Conservation (phyloP, 176 grass and related monocot species). For the Saccharum spontaneum region DNA sequence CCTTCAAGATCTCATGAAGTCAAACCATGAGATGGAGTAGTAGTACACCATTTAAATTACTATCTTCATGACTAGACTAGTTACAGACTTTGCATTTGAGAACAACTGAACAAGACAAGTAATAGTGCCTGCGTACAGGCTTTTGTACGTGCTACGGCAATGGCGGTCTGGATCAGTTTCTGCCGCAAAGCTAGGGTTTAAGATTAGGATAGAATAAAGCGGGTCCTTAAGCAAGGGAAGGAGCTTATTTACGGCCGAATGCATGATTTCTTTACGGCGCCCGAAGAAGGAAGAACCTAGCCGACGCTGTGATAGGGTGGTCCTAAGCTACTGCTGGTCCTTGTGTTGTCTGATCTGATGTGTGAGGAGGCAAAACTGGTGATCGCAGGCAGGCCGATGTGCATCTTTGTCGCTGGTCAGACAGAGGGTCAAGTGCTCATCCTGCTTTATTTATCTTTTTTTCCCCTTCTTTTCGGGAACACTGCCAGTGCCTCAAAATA, state of each 20-base stretch:
- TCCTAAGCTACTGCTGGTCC: constrained; percentile 27
- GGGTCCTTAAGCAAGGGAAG: neutral
- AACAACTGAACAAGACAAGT: constrained; percentile 18
- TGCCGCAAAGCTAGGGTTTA: constrained; percentile 29
- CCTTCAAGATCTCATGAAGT: too few relatives aligned
- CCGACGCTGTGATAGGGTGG: constrained; percentile 19
- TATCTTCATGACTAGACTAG: neutral
- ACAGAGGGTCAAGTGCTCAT: constrained; percentile 37
- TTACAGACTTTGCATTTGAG: neutral
- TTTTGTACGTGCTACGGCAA: constrained; percentile 8
- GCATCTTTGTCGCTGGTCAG: constrained; percentile 44
- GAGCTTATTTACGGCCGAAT: neutral
- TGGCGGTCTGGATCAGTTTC: constrained; percentile 21
- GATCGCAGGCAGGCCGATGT: constrained; percentile 33
- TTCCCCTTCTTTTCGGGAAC: constrained; percentile 20
- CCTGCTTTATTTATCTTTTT: neutral
- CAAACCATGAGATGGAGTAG: neutral
- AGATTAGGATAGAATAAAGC: constrained; percentile 6
- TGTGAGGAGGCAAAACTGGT: constrained; percentile 16
- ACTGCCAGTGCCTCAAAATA: constrained; percentile 19
- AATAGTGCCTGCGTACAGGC: neutral
- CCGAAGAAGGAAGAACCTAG: neutral
- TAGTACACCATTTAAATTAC: neutral
- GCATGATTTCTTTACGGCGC: too few relatives aligned
- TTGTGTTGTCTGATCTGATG: neutral